A percentile compares a stretch with the other conserved stretches of the same genome.
Evolutionary conservation across 1,284 basidiomycete species (phyloP).

Genomic region (Marasmius oreades): DNA sequence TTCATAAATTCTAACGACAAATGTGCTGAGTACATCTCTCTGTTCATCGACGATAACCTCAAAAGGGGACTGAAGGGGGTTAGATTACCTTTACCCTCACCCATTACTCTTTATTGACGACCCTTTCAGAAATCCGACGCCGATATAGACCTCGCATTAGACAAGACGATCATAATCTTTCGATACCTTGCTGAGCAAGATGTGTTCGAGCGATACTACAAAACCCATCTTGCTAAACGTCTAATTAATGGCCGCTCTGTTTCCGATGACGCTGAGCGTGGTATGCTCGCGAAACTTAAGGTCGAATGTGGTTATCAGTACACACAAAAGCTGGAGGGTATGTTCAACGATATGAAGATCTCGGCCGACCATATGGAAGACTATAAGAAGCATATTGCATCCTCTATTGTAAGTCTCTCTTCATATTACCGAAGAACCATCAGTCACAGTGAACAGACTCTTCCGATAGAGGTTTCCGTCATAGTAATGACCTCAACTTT

Average conservation of each 20-base stretch:
- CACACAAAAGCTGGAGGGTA: constrained; percentile 97
- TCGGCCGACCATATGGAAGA: constrained; percentile 81
- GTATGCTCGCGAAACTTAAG: constrained; percentile 98
- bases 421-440: neutral
- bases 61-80: constrained; percentile 95
- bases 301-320: constrained; percentile 96
- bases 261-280: constrained; percentile 96
- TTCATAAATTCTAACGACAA: constrained; percentile 91
- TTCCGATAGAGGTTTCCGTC: constrained; percentile 78
- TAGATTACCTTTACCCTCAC: constrained; percentile 27
- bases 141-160: constrained; percentile 86
- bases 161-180: constrained; percentile 96
- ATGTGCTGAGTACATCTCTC: constrained; percentile 91
- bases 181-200: constrained; percentile 95
- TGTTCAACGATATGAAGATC: constrained; percentile 98
- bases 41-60: constrained; percentile 97
- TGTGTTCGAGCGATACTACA: constrained; percentile 98
- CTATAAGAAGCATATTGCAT: constrained; percentile 63
- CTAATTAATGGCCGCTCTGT: constrained; percentile 84
- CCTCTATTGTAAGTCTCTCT: constrained; percentile 44
- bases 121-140: constrained; percentile 82
- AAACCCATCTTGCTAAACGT: constrained; percentile 92
- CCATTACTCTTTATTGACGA: constrained; percentile 9
- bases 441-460: constrained; percentile 39
- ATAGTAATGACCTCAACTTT: constrained; percentile 91